Evolutionary conservation across 2,329 filamentous ascomycete species (phyloP).

Genomic region (Calonectria ilicicola): DNA sequence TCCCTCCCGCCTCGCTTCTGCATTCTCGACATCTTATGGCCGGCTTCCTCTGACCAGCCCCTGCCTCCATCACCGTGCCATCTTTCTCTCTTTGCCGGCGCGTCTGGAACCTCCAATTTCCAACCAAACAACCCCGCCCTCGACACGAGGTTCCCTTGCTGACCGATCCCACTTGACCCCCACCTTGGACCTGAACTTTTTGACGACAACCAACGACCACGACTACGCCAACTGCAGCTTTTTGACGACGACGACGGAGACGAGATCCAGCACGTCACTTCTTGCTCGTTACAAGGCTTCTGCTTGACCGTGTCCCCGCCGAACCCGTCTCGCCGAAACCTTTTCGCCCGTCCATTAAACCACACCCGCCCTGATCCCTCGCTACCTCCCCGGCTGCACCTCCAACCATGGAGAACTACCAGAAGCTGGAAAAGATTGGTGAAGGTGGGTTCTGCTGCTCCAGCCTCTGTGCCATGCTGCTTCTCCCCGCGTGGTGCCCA

Average conservation of each 20-base stretch:
- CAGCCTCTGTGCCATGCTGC: background rate
- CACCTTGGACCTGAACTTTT: slow-evolving; percentile 14
- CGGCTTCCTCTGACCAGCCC: slow-evolving; percentile 17
- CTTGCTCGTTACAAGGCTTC: background rate
- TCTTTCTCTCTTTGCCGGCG: slow-evolving; percentile 23
- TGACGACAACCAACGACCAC: slow-evolving; percentile 3
- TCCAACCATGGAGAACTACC: slow-evolving; percentile 87
- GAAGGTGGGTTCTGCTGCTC: slow-evolving; percentile 73
- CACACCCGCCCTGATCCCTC: slow-evolving; percentile 4
- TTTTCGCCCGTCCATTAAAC: background rate
- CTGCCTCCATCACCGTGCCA: slow-evolving; percentile 14
- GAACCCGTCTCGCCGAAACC: background rate
- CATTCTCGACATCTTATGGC: slow-evolving; percentile 4
- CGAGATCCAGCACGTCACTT: background rate
- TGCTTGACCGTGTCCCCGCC: background rate
- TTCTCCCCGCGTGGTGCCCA: background rate
- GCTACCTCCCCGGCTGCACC: slow-evolving; percentile 24
- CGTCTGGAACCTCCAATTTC: slow-evolving; percentile 70
- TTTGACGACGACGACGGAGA: slow-evolving; percentile 1
- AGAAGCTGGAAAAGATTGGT: slow-evolving; percentile 96
- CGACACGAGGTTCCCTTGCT: slow-evolving; percentile 24
- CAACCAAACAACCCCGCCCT: slow-evolving; percentile 24
- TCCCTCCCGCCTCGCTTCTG: slow-evolving; percentile 1
- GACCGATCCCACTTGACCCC: slow-evolving; percentile 26
- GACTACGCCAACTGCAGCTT: background rate